A percentile compares a stretch with the other conserved stretches of the same genome.
These are phyloP conservation scores for Paraurostyla sp. DNA, from an alignment of 73 alveolate species.

Conservation along the genomic window DNA sequence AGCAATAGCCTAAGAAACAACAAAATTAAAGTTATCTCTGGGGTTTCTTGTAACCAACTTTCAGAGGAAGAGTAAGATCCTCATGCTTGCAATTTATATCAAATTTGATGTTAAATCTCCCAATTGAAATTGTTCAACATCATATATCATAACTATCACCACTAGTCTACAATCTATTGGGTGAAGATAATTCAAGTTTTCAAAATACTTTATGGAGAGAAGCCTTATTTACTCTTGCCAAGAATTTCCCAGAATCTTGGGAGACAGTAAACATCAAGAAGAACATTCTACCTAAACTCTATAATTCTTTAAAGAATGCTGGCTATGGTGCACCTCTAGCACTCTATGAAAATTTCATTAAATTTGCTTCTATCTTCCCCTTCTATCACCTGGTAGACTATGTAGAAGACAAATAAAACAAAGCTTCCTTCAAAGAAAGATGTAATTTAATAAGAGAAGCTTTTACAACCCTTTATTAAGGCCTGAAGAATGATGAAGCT, in stretches of 20 bases:
- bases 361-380: conserved; percentile 70
- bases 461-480: conserved; percentile 33
- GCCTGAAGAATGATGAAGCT: conserved; percentile 62
- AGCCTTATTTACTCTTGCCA: conserved; percentile 50
- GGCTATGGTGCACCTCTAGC: conserved; percentile 74
- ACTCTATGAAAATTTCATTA: conserved; percentile 68
- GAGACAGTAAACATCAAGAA: conserved; percentile 58
- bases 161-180: conserved; percentile 38
- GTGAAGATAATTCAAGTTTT: conserved; percentile 63
- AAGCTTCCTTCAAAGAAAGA: conserved; percentile 59
- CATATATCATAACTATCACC: conserved; percentile 60
- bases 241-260: conserved; percentile 54
- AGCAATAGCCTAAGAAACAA: neutral
- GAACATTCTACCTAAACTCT: conserved; percentile 60
- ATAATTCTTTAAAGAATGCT: conserved; percentile 65
- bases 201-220: conserved; percentile 73
- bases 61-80: conserved; percentile 67
- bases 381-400: conserved; percentile 43
- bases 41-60: conserved; percentile 42
- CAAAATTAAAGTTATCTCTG: neutral
- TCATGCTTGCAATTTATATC: conserved; percentile 50
- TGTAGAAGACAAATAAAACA: conserved; percentile 39
- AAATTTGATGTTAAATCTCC: conserved; percentile 43
- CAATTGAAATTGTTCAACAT: conserved; percentile 23
- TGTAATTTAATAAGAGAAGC: conserved; percentile 48